Base-by-base conservation (phyloP, 2,329 filamentous ascomycete species). In the Aspergillus udagawae region DNA sequence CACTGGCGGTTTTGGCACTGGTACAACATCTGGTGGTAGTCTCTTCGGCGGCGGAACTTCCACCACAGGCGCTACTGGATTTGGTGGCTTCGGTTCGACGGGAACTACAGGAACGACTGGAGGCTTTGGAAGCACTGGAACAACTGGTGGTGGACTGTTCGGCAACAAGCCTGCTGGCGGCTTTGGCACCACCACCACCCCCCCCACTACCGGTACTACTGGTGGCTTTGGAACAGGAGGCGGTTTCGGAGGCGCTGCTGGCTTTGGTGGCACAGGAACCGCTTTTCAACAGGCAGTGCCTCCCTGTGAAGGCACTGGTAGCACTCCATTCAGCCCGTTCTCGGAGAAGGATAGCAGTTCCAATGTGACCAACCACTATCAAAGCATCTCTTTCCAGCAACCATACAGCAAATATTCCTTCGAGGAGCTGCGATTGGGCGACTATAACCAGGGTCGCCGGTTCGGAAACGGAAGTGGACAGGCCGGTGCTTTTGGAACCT, bases 401-500 rank as follows among this genome's bases (percentile, higher is more conserved):
- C 76, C 79, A 5, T 80, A 80, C 78, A 87, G 87, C 73, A 95
- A 94, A 72, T 97, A 89, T 80, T 97, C 93, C 9, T 85, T 90
- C n/a, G 94, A 89, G 69, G 79, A 94, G 73, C 77, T 94, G 54
- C 83, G 90, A 68, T 75, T 96, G 60, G 91, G 86, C 49, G 94
- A 99, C 74, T 99, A 99, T 72, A 84, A 87, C 58, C 89, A 92
- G 73, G 92, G 92, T 52, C 86, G 92, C 58, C 88, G 88, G 54
- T 91, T 85, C 71, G 94, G 92, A 35, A 96, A 93, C 74, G 83
- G 84, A 45, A 91, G 88, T 60, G 91, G 91, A 29, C 89, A 92
- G 63, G 79, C 85, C 49, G 92, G 92, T 57, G 90, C 89, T 7
- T 97, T 97, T 73, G 93, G 92, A 20, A 81, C 86, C 57, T 82